Evolutionary conservation across 805 yeast genomes (phyloP), one percentile per base, ranked within the genome.

Genomic region (Vanderwaltozyma polyspora): DNA sequence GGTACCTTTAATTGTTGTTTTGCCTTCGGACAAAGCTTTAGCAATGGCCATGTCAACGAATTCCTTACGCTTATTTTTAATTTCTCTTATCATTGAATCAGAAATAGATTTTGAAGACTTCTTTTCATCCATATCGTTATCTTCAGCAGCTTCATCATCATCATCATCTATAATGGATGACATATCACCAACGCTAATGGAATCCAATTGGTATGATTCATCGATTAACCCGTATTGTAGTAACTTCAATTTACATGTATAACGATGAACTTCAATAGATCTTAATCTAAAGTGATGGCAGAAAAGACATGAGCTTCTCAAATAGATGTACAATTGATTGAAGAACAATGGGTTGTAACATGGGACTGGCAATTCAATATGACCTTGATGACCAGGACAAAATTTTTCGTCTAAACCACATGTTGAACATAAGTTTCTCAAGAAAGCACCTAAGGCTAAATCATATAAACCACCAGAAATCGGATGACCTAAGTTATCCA

Each of bases 341-440:
- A 93, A 91, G 52, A 93, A 91, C 47, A 91, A 63, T 14, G 99
- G 97, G 56, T 85, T 89, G 67, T 85, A 91, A 29, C 84, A 93
- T 4, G 97, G 94, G 28, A 86, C 79, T 5, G 99, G 99, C 43
- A 91, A 70, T 57, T 89, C 96, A 43, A 91, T 86, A 59, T 91
- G 98, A 41, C 99, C 99, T 59, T 86, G 85, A 59, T 91, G 99
- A 31, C 99, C 99, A 4, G 96, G 96, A 65, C 99, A 91, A 48
- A 74, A 78, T 53, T 80, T 76, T 47, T 89, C 96, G 56, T 87
- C 95, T 42, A 89, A 67, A 14, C 97, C 95, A 72, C 99, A 91
- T 1, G 97, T 89, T 16, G 91, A 71, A 72, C 99, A 86, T 38
- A 82, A 68, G 57, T 89, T 84, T 52, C 79, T 72, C 42, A 85